Conservation (phyloP, 1,284 basidiomycete species). For the Takashimella tepidaria region DNA sequence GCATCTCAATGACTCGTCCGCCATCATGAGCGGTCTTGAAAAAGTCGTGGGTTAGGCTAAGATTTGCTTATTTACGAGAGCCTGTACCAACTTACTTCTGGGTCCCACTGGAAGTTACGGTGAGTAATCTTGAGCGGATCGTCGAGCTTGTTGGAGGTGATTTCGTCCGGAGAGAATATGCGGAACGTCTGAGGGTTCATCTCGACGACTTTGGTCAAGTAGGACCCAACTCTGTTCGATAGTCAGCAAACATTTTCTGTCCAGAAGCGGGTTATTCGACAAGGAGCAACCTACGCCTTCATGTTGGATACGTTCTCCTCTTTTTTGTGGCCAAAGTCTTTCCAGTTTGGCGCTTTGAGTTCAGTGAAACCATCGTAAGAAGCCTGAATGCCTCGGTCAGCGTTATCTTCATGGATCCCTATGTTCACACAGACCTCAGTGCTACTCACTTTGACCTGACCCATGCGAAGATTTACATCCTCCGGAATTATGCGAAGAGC, state of each 20-base stretch:
- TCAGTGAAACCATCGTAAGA: slow-evolving; percentile 61
- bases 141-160: slow-evolving; percentile 84
- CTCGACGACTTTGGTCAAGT: slow-evolving; percentile 52
- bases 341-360: slow-evolving; percentile 65
- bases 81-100: slow-evolving; percentile 41
- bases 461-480: slow-evolving; percentile 35
- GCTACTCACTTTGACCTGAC: slow-evolving; percentile 33
- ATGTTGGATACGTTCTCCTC: slow-evolving; percentile 65
- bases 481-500: slow-evolving; percentile 42
- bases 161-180: slow-evolving; percentile 80
- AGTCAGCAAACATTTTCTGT: slow-evolving; percentile 14
- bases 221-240: slow-evolving; percentile 25
- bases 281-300: slow-evolving; percentile 55
- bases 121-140: slow-evolving; percentile 58
- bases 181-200: slow-evolving; percentile 72
- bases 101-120: slow-evolving; percentile 73
- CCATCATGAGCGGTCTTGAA: background rate
- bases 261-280: slow-evolving; percentile 26
- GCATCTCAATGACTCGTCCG: slow-evolving; percentile 70
- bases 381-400: slow-evolving; percentile 54
- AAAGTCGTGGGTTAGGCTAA: background rate
- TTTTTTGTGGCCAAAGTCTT: slow-evolving; percentile 53
- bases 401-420: background rate
- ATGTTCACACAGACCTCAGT: background rate
- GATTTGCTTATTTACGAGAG: too few species aligned